These are phyloP conservation scores for Trametes cingulata DNA, from an alignment of 768 basidiomycete species.

Conservation along the genomic window DNA sequence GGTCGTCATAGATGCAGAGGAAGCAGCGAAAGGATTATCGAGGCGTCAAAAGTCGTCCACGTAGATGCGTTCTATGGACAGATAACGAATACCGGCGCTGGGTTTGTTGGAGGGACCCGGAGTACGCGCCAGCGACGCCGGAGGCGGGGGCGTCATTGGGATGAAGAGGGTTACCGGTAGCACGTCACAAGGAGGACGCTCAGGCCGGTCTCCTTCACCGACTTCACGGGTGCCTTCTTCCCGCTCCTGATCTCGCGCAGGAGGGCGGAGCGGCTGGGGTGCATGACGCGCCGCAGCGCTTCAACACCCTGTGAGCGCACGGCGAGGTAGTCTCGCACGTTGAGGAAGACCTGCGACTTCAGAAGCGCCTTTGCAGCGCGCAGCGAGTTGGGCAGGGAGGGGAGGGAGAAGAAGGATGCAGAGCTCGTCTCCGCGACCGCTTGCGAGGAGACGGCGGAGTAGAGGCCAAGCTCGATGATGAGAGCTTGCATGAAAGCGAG, in stretches of 20 bases:
- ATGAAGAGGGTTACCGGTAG: slow-evolving; percentile 21
- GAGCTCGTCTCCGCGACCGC: slow-evolving; percentile 3
- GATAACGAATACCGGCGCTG: neutral
- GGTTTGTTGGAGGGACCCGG: neutral
- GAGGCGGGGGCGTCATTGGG: neutral
- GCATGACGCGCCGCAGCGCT: slow-evolving; percentile 61
- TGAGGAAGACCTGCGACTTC: slow-evolving; percentile 67
- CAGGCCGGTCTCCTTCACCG: slow-evolving; percentile 64
- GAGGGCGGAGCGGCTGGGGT: slow-evolving; percentile 60
- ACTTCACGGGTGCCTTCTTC: slow-evolving; percentile 46
- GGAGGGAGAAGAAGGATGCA: slow-evolving; percentile 40
- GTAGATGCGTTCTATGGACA: neutral
- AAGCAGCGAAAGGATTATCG: neutral
- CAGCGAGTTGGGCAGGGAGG: slow-evolving; percentile 56
- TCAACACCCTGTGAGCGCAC: slow-evolving; percentile 62
- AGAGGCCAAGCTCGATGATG: slow-evolving; percentile 73
- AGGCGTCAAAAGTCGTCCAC: neutral
- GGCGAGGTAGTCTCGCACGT: slow-evolving; percentile 72
- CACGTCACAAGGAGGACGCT: slow-evolving; percentile 56
- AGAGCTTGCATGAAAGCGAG: slow-evolving; percentile 71
- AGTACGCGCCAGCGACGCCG: neutral
- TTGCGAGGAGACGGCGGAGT: slow-evolving; percentile 15
- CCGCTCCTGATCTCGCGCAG: slow-evolving; percentile 51
- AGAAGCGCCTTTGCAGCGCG: slow-evolving; percentile 68
- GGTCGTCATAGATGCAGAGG: slow-evolving; percentile 4